Evolutionary conservation across 139 green algal genomes (phyloP).

Genomic region (Chlorella sp.): DNA sequence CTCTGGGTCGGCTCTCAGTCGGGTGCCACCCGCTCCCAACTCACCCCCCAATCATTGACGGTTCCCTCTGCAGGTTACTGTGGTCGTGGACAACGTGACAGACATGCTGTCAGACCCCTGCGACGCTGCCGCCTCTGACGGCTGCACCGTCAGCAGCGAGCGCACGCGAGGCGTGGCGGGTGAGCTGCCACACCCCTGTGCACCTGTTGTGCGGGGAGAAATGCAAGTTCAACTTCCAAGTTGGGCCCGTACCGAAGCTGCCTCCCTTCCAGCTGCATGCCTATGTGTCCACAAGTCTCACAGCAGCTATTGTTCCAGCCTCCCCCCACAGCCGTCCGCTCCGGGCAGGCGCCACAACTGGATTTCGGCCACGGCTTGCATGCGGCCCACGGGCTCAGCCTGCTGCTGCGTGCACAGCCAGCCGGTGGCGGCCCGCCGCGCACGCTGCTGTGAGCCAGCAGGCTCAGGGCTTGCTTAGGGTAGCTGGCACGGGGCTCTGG

Average conservation of each 20-base stretch:
- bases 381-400: slow-evolving; percentile 44
- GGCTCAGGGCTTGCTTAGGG: no score
- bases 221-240: no score
- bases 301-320: no score
- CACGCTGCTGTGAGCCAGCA: slow-evolving; percentile 44
- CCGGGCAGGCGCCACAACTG: background rate
- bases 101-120: slow-evolving; percentile 36
- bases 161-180: background rate
- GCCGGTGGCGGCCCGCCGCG: background rate
- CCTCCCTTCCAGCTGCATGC: no score
- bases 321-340: background rate
- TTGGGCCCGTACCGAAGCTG: background rate
- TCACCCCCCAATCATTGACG: no score
- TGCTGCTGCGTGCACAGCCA: slow-evolving; percentile 29
- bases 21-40: no score
- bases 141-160: background rate
- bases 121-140: slow-evolving; percentile 24
- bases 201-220: no score
- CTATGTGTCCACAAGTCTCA: no score
- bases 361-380: slow-evolving; percentile 31
- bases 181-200: no score
- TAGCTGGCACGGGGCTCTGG: no score
- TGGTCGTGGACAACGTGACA: slow-evolving; percentile 53
- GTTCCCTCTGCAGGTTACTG: slow-evolving; percentile 28
- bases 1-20: no score